Evolutionary conservation across 257 asterid species (phyloP).

Genomic region (Sherardia arvensis): DNA sequence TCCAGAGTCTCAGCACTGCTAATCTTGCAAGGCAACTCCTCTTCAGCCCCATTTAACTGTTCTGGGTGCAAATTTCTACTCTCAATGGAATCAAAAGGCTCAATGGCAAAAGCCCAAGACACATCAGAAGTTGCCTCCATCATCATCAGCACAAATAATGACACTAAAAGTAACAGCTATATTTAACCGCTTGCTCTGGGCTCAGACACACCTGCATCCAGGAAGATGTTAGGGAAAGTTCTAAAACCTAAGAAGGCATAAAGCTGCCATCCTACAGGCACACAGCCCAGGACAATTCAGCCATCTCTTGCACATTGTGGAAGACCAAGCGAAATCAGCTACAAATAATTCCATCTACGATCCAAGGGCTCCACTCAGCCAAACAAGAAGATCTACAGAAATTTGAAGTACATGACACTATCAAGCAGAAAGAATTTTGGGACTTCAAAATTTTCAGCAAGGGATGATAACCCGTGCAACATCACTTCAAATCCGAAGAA

Average conservation of each 20-base stretch:
- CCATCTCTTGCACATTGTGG: constrained; percentile 47
- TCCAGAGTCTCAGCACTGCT: constrained; percentile 32
- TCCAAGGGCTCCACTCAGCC: constrained; percentile 65
- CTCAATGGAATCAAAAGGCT: constrained; percentile 20
- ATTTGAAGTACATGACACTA: constrained; percentile 32
- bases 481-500: constrained; percentile 26
- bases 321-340: constrained; percentile 60
- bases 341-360: constrained; percentile 54
- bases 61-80: constrained; percentile 18
- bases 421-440: constrained; percentile 38
- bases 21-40: constrained; percentile 18
- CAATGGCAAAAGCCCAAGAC: constrained; percentile 22
- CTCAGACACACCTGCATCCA: constrained; percentile 61
- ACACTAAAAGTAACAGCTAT: constrained; percentile 29
- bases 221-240: constrained; percentile 37
- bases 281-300: constrained; percentile 51
- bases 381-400: constrained; percentile 46
- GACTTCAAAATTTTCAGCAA: constrained; percentile 56
- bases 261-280: constrained; percentile 53
- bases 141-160: constrained; percentile 30
- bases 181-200: constrained; percentile 27
- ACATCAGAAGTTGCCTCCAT: constrained; percentile 39
- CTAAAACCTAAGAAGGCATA: constrained; percentile 42
- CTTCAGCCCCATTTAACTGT: constrained; percentile 17
- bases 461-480: constrained; percentile 33